Evolutionary conservation across 805 yeast genomes (phyloP).

Genomic region (Ogataea degrootiae): DNA sequence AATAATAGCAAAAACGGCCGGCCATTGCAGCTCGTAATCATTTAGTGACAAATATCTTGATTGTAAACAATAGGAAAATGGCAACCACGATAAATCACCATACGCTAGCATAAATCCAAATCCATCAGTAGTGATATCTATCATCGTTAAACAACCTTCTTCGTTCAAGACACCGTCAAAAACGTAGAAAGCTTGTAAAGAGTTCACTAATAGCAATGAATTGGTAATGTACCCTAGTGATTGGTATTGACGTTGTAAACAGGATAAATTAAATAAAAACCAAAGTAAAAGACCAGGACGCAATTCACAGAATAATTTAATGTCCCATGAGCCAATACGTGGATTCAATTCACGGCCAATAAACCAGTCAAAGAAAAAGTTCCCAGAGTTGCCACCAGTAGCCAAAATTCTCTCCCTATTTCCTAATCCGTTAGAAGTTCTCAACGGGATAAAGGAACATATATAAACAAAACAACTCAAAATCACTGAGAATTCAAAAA

Average conservation of each 20-base stretch:
- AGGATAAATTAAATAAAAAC: slow-evolving; percentile 71
- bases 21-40: slow-evolving; percentile 48
- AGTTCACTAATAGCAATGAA: slow-evolving; percentile 64
- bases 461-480: slow-evolving; percentile 64
- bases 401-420: slow-evolving; percentile 73
- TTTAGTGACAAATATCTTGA: slow-evolving; percentile 72
- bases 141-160: slow-evolving; percentile 86
- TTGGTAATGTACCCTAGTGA: slow-evolving; percentile 56
- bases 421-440: slow-evolving; percentile 43
- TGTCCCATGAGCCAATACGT: slow-evolving; percentile 76
- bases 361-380: slow-evolving; percentile 82
- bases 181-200: slow-evolving; percentile 75
- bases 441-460: slow-evolving; percentile 59
- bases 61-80: slow-evolving; percentile 86
- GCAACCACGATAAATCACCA: slow-evolving; percentile 91
- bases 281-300: slow-evolving; percentile 92
- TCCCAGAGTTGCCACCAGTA: slow-evolving; percentile 80
- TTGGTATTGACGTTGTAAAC: slow-evolving; percentile 76
- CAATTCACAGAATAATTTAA: slow-evolving; percentile 87
- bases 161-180: slow-evolving; percentile 92
- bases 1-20: slow-evolving; percentile 37
- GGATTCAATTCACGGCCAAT: slow-evolving; percentile 97
- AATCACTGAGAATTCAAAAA: slow-evolving; percentile 58
- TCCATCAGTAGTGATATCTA: slow-evolving; percentile 94
- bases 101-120: slow-evolving; percentile 94